Percentiles rank a stretch among this genome's conserved stretches.
phyloP scores from a whole-genome alignment of 2,329 filamentous ascomycete genomes.

The Colletotrichum coccodes region DNA sequence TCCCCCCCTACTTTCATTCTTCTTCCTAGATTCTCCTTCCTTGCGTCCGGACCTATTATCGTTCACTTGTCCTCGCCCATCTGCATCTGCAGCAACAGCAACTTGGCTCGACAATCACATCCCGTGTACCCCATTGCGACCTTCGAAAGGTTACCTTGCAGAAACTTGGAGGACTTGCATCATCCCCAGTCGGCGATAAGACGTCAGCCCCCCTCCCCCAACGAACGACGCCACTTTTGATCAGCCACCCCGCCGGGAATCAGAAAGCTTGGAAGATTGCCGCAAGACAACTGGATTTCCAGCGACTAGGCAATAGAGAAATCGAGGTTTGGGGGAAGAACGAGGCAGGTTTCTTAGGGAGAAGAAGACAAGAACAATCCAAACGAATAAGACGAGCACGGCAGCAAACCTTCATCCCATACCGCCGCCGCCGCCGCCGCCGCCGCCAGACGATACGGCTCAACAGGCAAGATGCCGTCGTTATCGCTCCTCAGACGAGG shows the following conservation, averaged over 20 bases:
- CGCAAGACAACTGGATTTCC: not conserved
- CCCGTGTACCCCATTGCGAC: constrained; percentile 2
- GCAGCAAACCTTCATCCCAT: not conserved
- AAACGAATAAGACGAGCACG: constrained; percentile 27
- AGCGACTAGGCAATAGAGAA: not conserved
- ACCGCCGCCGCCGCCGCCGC: not conserved
- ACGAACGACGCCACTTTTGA: constrained; percentile 8
- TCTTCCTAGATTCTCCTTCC: not conserved
- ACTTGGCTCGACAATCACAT: constrained; percentile 3
- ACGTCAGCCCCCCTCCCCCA: constrained; percentile 11
- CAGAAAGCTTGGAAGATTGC: constrained; percentile 7
- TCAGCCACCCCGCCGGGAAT: constrained; percentile 12
- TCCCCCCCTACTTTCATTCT: not conserved
- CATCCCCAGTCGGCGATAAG: constrained; percentile 12
- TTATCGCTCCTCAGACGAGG: constrained; percentile 43
- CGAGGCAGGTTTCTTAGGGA: not conserved
- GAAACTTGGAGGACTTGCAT: constrained; percentile 15
- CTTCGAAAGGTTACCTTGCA: constrained; percentile 5
- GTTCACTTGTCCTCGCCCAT: not conserved
- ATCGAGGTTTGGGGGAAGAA: not conserved
- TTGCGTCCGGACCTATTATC: not conserved
- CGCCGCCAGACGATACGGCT: constrained; percentile 1
- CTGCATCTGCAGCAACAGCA: not conserved
- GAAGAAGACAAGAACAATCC: not conserved
- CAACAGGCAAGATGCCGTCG: constrained; percentile 41